Evolutionary conservation across 2,329 filamentous ascomycete species (phyloP), one percentile per base, ranked within the genome.

Genomic region (Dryadomyces quercus-mongolicae): DNA sequence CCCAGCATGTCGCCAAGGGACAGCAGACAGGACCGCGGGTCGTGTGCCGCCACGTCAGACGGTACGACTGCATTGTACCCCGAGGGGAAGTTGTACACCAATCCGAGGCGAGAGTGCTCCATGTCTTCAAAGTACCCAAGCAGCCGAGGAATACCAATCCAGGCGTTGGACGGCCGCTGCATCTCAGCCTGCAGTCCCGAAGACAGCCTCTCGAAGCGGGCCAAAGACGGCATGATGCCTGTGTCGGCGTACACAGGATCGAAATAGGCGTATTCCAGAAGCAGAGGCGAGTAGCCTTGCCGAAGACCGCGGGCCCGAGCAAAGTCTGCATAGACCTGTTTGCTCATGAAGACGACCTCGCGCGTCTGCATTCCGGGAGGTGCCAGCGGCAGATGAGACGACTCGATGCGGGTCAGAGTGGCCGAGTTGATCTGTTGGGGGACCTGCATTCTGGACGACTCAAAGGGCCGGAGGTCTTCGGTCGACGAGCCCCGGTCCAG

Each of bases 91-190:
- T 86, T 82, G 62, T 88, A 92, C 12, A 92, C 77, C 12, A 92
- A 72, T 5, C 86, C 87, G 53, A 89, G 79, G 10, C 87, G 77
- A 0, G 86, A 82, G 53, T 80, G 73, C 18, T 80, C 77, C 53
- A 85, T 74, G 61, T 91, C 86, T 64, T 91, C 86, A 61, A 88
- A 89, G 62, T 88, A 91, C 2, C 80, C 82, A 13, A 85, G 67
- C 47, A 85, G 69, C 21, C 77, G 74, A 16, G 82, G 78, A 10
- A 84, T 62, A 58, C 86, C 74, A 64, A 77, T 82, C 73, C 76
- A 86, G 2, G 82, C 75, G 22, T 70, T 74, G 6, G 70, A 74
- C 1, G 73, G 71, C 20, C 73, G 70, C 46, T 22, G 43, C 21
- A 20, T 43, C 4, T 77, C 74, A 21, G 74, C 71, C 62, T 76